Conservation (phyloP, 176 grass and related monocot genomes). For the Hordeum vulgare region DNA sequence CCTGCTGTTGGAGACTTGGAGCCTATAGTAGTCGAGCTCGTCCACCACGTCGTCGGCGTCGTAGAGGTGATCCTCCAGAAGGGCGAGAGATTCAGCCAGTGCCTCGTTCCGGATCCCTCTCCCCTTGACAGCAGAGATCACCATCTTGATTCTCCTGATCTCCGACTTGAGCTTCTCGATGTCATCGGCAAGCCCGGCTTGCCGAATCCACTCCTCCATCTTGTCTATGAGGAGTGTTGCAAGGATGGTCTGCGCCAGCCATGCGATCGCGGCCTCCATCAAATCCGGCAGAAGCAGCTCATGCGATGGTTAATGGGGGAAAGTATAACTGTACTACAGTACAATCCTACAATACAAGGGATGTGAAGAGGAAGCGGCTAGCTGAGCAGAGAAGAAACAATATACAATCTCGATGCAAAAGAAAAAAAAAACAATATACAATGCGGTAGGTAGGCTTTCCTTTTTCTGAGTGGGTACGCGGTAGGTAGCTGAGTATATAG, state of each 20-base stretch:
- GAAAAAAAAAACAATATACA: no score
- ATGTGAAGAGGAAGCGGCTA: no score
- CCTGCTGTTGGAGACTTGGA: neutral
- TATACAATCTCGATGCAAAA: no score
- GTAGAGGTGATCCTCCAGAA: constrained; percentile 13
- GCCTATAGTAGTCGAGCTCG: constrained; percentile 32
- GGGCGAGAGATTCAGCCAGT: neutral
- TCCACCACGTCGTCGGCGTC: constrained; percentile 25
- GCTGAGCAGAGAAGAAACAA: no score
- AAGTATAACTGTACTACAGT: no score
- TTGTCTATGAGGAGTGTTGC: neutral
- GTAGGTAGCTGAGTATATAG: no score
- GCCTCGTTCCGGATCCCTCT: neutral
- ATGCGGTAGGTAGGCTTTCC: no score
- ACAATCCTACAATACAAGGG: no score
- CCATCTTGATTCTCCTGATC: neutral
- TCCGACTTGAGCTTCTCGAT: neutral
- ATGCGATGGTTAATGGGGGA: no score
- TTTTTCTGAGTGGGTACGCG: no score
- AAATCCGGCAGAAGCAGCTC: no score
- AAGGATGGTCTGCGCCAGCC: constrained; percentile 13
- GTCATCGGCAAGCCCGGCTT: neutral
- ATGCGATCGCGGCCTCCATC: neutral
- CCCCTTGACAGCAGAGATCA: neutral
- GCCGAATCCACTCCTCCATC: neutral